Base-by-base conservation (phyloP, 2,329 filamentous ascomycete genomes). In the Trichophaea hybrida region DNA sequence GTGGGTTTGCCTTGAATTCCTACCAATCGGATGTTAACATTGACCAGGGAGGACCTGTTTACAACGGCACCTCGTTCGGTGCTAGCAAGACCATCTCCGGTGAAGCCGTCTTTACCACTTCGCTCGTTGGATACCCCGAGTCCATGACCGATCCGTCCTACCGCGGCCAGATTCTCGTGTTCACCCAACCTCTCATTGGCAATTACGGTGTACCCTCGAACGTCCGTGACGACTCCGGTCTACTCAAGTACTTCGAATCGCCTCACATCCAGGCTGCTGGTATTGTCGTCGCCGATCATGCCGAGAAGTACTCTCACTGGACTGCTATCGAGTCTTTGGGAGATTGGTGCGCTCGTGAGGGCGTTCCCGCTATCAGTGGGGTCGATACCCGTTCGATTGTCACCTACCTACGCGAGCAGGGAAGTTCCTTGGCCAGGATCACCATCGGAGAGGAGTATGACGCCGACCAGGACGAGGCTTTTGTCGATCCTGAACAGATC, bases 71-170 rank as follows among this genome's bases (percentile, higher is more conserved):
- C 72, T 94, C 91, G 61, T 98, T 97, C 69, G 93, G 93, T 69
- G 93, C 93, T 71, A 93, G 94, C 74, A 82, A 86, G 73, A 98
- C 96, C 79, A 87, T 97, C 72, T 95, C 90, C 65, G 93, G 93
- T 68, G 93, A 98, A 77, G 93, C 93, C 50, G 93, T 97, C 73
- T 98, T 98, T 78, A 97, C 93, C 64, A 97, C 93, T 62, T 96
- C 91, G 31, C 83, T 97, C 59, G 93, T 98, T 61, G 93, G 93
- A 70, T 98, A 98, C 74, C 93, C 93, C 68, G 93, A 98, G 78
- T 96, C 86, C 52, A 83, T 91, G 79, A 90, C 86, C 70, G 86
- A 91, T 70, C 86, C 86, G 57, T 91, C 86, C 17, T 91, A 91
- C 76, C 85, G 86, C 67, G 86, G 93, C 67, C 93, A 98, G 77